These are phyloP conservation scores for button mushroom (Agaricus bisporus) DNA, from an alignment of 768 basidiomycete genomes.

Conservation along the genomic window DNA sequence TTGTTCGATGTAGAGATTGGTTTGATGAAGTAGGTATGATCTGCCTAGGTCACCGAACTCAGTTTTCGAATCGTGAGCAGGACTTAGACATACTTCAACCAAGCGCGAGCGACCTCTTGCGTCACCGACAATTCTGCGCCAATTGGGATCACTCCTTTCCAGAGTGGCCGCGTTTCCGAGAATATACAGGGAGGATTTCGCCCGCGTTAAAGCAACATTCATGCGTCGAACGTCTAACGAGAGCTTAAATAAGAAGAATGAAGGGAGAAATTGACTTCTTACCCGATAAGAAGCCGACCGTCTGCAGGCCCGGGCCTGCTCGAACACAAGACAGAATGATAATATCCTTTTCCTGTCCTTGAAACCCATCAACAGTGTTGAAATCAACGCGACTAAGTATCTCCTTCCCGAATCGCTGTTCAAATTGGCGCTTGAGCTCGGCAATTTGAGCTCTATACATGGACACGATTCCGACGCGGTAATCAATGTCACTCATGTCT, in stretches of 20 bases:
- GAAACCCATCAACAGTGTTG: slow-evolving; percentile 98
- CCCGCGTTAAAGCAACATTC: slow-evolving; percentile 99
- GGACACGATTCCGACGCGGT: slow-evolving; percentile 61
- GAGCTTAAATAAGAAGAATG: slow-evolving; percentile 3
- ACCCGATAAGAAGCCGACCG: slow-evolving; percentile 88
- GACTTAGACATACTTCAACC: slow-evolving; percentile 45
- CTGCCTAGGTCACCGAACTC: slow-evolving; percentile 15
- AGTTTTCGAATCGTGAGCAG: slow-evolving; percentile 15
- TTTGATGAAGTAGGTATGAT: slow-evolving; percentile 20
- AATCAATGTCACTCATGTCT: slow-evolving; percentile 30
- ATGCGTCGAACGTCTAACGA: slow-evolving; percentile 72
- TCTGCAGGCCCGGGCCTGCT: slow-evolving; percentile 77
- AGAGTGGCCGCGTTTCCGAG: slow-evolving; percentile 88
- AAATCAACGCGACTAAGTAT: slow-evolving; percentile 78
- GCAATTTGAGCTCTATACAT: slow-evolving; percentile 92
- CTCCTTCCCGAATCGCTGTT: slow-evolving; percentile 60
- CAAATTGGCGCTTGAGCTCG: slow-evolving; percentile 69
- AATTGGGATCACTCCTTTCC: slow-evolving; percentile 75
- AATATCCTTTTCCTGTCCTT: slow-evolving; percentile 98
- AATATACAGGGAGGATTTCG: slow-evolving; percentile 90
- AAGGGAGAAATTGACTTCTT: slow-evolving; percentile 7
- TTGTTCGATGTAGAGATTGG: not conserved
- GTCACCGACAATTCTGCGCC: slow-evolving; percentile 74
- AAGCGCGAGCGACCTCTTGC: slow-evolving; percentile 62
- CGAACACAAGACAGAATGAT: slow-evolving; percentile 97